Conservation (phyloP, 441 rosid species). For the Croton setiger region DNA sequence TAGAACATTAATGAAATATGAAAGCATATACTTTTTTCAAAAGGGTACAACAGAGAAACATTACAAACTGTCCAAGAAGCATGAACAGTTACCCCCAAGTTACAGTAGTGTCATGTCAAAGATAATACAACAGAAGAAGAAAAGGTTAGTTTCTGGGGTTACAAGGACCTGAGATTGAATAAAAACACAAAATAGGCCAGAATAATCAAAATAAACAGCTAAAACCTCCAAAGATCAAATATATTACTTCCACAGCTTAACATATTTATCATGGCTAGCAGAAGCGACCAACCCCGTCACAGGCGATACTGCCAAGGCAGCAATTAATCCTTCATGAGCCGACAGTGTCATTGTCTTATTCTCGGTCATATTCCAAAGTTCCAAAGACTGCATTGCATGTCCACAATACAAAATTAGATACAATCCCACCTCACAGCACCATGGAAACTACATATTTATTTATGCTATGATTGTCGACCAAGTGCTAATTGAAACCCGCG, state of each 20-base stretch:
- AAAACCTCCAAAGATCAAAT: neutral
- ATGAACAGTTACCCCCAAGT: slow-evolving; percentile 12
- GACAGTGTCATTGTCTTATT: slow-evolving; percentile 63
- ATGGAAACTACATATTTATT: neutral
- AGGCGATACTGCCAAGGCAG: slow-evolving; percentile 72
- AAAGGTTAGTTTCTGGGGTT: slow-evolving; percentile 28
- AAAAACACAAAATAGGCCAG: slow-evolving; percentile 16
- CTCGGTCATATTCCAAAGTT: slow-evolving; percentile 86
- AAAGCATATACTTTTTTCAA: slow-evolving; percentile 4
- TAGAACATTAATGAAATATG: neutral
- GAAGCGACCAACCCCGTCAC: slow-evolving; percentile 76
- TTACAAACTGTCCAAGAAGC: slow-evolving; percentile 20
- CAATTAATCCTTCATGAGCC: slow-evolving; percentile 71
- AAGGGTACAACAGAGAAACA: slow-evolving; percentile 2
- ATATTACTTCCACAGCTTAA: slow-evolving; percentile 83
- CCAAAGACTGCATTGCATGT: slow-evolving; percentile 57
- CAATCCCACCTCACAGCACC: neutral
- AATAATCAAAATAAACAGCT: slow-evolving; percentile 14
- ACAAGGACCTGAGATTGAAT: slow-evolving; percentile 6
- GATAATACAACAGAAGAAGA: slow-evolving; percentile 18
- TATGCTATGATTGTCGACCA: neutral
- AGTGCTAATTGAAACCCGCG: neutral
- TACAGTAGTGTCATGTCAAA: slow-evolving; percentile 8
- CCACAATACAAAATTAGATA: slow-evolving; percentile 14
- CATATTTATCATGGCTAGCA: slow-evolving; percentile 73